Base-by-base conservation (phyloP, 257 asterid species). In the Echium plantagineum region DNA sequence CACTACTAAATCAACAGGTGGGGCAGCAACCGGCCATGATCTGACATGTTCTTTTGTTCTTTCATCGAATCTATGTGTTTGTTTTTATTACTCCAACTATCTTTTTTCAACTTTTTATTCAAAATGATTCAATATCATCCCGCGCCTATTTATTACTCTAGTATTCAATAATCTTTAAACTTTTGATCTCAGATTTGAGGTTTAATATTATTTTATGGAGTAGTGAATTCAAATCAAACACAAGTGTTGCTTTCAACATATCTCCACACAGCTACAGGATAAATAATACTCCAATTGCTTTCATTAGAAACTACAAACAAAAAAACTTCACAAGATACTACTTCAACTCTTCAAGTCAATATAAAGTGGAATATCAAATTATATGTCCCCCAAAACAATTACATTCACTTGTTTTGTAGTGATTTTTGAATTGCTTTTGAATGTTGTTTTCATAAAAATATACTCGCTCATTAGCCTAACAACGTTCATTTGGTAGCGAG, bases 401-500 rank as follows among this genome's bases (percentile, higher is more conserved):
- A 10, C 9, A 35, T 13, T 9, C 20, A 10, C 21, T 53, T 53
- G 10, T 53, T 5, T 6, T 53, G 28, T 3, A 53, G 26, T 21
- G 13, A 17, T 52, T 52, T 3, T 52, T 16, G 10, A 16, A n/a
- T 52, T 52, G 4, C 1, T 21, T 18, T 53, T 53, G 5, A 12
- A 2, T 53, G 15, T 58, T 31, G 4, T n/a, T n/a, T n/a, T n/a
- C n/a, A n/a, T n/a, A n/a, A n/a, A n/a, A n/a, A n/a, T n/a, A n/a
- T n/a, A n/a, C n/a, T n/a, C n/a, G n/a, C n/a, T n/a, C n/a, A n/a
- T n/a, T n/a, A n/a, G n/a, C n/a, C n/a, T n/a, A n/a, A n/a, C n/a
- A n/a, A n/a, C n/a, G n/a, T 3, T 6, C 46, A 22, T n/a, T 15
- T 61, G 7, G 30, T 28, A 77, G 82, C 31, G 68, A 58, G 58